Evolutionary conservation across 495 filamentous ascomycete genomes (phyloP), one percentile per base, ranked within the genome.

Genomic region (Letharia lupina): DNA sequence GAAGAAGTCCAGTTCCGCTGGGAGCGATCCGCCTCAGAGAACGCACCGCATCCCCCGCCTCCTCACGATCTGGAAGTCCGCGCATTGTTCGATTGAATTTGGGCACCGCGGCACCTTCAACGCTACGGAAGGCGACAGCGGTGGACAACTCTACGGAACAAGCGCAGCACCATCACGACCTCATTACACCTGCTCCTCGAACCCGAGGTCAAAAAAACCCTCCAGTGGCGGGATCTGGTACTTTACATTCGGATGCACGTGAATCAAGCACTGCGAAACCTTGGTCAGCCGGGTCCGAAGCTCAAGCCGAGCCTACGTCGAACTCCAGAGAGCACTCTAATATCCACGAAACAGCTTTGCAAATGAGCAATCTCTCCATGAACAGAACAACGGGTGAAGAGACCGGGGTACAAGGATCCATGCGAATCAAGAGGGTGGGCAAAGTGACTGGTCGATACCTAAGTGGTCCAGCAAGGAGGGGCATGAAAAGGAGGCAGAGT

Each of bases 401-500:
- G 5, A 73, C 77, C 33, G 86, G 82, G 2, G 75, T 84, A 0
- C 88, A 86, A 66, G 87, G 85, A 71, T 89, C 89, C 23, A 78
- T 90, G 75, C 84, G 89, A 1, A 76, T 89, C n/a, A 91, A 90
- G 75, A 80, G 87, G 68, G 81, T 90, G 40, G 86, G 84, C 20
- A 88, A 89, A 69, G 76, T 87, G 9, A 84, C 87, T 12, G 89
- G 89, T 1, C 84, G 81, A 65, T 91, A 91, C 69, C 77, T 91
- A 33, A 90, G 86, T 65, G 88, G 88, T 1, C 89, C 89, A 12
- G 89, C 88, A 31, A 83, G 89, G 65, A 79, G 89, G 67, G 89
- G 88, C 18, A 83, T 87, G 23, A 70, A 83, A 66, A 80, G 88
- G 65, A 82, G 88, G 61, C 87, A 89, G 73, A 91, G 87, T 67